phyloP scores from a whole-genome alignment of 176 grass and related monocot species.

The Microstegium vimineum region DNA sequence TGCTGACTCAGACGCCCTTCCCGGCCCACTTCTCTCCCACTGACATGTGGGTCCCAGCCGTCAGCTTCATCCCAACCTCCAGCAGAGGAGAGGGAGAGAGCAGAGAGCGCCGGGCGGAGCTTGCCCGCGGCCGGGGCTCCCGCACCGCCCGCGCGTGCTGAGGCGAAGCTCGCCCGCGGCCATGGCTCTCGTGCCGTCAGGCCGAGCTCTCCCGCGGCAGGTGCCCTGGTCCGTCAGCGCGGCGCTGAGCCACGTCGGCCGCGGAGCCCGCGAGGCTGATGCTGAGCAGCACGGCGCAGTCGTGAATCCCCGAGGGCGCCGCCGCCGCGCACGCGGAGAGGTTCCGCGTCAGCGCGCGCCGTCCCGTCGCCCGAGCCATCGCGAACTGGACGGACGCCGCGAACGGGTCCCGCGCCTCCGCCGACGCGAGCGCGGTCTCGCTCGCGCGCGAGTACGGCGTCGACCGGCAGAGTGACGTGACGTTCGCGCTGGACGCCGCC shows the following conservation, averaged over 20 bases:
- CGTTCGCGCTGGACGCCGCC: not conserved
- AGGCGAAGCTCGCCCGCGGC: no score
- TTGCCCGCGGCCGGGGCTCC: no score
- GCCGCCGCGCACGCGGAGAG: slow-evolving; percentile 39
- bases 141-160: no score
- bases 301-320: slow-evolving; percentile 29
- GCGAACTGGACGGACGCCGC: slow-evolving; percentile 71
- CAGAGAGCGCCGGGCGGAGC: no score
- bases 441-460: slow-evolving; percentile 61
- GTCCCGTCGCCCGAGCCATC: slow-evolving; percentile 39
- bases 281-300: slow-evolving; percentile 82
- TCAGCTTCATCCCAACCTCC: no score
- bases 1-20: no score
- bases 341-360: slow-evolving; percentile 56
- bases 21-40: no score
- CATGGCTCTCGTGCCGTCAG: no score
- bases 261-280: slow-evolving; percentile 20
- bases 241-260: slow-evolving; percentile 76
- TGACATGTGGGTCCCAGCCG: no score
- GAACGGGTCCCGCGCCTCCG: slow-evolving; percentile 33
- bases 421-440: slow-evolving; percentile 46
- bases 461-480: slow-evolving; percentile 42
- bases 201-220: no score
- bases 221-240: slow-evolving; percentile 85
- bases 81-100: no score